Evolutionary conservation across 257 asterid genomes (phyloP).

Genomic region (Gentiana dahurica): DNA sequence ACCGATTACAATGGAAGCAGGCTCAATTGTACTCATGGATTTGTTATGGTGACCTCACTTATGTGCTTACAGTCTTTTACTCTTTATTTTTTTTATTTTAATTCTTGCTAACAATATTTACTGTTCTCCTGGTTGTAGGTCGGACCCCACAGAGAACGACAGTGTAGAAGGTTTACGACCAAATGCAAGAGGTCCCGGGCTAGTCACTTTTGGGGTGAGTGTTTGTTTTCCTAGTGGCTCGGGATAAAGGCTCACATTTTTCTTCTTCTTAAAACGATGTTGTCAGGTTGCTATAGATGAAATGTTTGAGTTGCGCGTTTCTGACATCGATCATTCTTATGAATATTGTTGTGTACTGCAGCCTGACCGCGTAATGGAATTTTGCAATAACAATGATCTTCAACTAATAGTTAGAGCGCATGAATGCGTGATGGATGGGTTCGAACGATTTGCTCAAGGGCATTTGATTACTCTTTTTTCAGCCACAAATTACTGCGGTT

Average conservation of each 20-base stretch:
- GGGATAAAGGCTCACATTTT: no score
- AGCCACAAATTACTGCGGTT: conserved; percentile 98
- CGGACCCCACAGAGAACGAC: conserved; percentile 99
- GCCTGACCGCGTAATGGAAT: conserved; percentile 99
- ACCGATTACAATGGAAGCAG: conserved; percentile 98
- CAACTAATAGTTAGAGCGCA: conserved; percentile 96
- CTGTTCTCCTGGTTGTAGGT: conserved; percentile 45
- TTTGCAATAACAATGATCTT: conserved; percentile 91
- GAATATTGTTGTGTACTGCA: conserved; percentile 16
- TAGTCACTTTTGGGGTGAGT: conserved; percentile 99
- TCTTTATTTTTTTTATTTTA: not conserved
- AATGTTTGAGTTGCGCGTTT: not conserved
- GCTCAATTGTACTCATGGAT: conserved; percentile 97
- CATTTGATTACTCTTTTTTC: no score
- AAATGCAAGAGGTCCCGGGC: conserved; percentile 99
- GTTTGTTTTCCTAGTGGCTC: no score
- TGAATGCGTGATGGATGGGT: conserved; percentile 99
- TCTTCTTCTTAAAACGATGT: not conserved
- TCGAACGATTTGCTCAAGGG: conserved; percentile 38
- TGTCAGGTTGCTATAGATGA: no score
- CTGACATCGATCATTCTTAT: conserved; percentile 8
- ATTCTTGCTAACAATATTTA: conserved; percentile 8
- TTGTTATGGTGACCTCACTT: conserved; percentile 64
- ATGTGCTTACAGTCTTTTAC: conserved; percentile 4
- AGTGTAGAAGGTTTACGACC: conserved; percentile 98